Base-by-base conservation (phyloP, 169 alveolate genomes). In the Babesia microti region DNA sequence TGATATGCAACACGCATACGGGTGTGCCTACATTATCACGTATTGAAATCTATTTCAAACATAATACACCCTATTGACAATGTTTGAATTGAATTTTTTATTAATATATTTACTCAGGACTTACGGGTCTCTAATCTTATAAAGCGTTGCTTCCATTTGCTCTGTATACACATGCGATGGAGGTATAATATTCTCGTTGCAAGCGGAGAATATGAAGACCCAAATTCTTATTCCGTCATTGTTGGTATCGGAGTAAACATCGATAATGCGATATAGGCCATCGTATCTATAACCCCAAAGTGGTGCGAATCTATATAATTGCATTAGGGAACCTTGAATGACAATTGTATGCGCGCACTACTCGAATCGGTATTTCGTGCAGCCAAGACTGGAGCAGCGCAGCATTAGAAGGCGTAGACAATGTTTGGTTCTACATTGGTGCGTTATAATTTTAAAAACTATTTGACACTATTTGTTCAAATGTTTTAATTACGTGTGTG, bases 261-360 rank as follows among this genome's bases (percentile, higher is more conserved):
- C 54, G 18, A 57, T 57, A 29, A 57, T 57, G 70, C 70, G 70
- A 36, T 57, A 57, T 4, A 57, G 60, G 4, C 70, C 70, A 28
- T 57, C 70, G 46, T 57, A 57, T 5, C 70, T 51, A 44, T 11
- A 49, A 4, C 70, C 70, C 70, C 70, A 57, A 17, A 48, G 2
- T 4, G 70, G 70, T 18, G 70, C 59, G 32, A 46, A 48, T 21
- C 70, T 57, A 37, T 18, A 29, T 19, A 22, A 2, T 22, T 7
- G 11, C 28, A 9, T 14, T n/a, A 17, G 3, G 6, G 4, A 0
- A 23, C 6, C 9, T 11, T n/a, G 12, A 7, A 3, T 5, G 2
- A 3, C 56, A 42, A 39, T 57, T 57, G 35, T 47, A 57, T 9
- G 40, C 52, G 9, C 70, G 60, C 3, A 57, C 70, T 21, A 57